Evolutionary conservation across 192 early-diverging fungal genomes (phyloP).

Genomic region (Rhizophagus sp.): DNA sequence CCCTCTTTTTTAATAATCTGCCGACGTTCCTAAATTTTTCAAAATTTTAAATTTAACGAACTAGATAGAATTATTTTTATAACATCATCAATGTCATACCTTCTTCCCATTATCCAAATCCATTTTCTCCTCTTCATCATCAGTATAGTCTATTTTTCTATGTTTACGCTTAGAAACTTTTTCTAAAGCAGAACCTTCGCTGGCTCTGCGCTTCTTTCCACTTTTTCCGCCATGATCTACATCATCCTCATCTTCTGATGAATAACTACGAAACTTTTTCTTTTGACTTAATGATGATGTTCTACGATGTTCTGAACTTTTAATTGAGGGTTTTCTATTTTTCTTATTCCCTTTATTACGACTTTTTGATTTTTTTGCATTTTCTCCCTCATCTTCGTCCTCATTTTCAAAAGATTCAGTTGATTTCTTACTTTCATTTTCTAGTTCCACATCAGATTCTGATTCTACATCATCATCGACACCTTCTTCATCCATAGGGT

Average conservation of each 20-base stretch:
- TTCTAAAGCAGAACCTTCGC: not conserved
- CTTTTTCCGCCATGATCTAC: not conserved
- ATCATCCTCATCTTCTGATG: slow-evolving; percentile 10
- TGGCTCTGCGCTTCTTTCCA: slow-evolving; percentile 7
- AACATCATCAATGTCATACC: not conserved
- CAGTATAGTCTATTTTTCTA: slow-evolving; percentile 21
- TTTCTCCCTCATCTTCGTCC: not conserved
- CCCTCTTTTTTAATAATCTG: slow-evolving; percentile 2
- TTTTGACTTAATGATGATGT: not conserved
- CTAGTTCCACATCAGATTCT: slow-evolving; percentile 3
- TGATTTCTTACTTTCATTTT: slow-evolving; percentile 13
- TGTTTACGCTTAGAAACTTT: slow-evolving; percentile 22
- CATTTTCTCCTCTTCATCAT: slow-evolving; percentile 21
- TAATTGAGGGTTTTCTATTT: not conserved
- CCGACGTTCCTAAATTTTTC: not conserved
- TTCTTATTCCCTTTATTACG: slow-evolving; percentile 2
- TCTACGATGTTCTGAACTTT: not conserved
- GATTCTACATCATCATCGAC: not conserved
- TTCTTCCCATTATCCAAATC: slow-evolving; percentile 15
- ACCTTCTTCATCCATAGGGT: slow-evolving; percentile 6
- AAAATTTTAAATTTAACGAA: not conserved
- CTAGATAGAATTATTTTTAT: not conserved
- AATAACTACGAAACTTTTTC: not conserved
- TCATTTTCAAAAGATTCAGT: slow-evolving; percentile 15
- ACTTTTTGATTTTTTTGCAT: slow-evolving; percentile 8